phyloP scores from a whole-genome alignment of 2,329 filamentous ascomycete species.

The Aureobasidium mangrovei region DNA sequence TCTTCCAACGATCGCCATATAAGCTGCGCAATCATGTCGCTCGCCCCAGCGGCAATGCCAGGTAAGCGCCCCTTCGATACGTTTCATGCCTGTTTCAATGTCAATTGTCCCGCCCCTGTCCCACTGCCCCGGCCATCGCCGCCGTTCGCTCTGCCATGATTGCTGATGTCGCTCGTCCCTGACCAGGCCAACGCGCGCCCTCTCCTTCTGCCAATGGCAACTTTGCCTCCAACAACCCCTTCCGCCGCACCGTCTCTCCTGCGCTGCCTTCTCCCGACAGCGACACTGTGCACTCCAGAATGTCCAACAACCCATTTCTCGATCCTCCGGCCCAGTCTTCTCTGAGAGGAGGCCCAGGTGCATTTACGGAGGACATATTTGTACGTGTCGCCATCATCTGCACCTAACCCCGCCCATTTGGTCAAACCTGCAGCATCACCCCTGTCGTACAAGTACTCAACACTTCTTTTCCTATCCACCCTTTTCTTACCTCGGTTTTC shows the following conservation, averaged over 20 bases:
- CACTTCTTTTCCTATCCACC: not conserved
- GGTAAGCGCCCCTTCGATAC: constrained; percentile 21
- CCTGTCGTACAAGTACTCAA: constrained; percentile 2
- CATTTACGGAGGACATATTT: constrained; percentile 62
- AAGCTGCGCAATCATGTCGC: constrained; percentile 27
- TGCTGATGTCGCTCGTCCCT: constrained; percentile 6
- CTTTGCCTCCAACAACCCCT: constrained; percentile 69
- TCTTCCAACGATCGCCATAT: constrained; percentile 1
- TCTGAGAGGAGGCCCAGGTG: constrained; percentile 9
- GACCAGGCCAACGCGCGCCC: constrained; percentile 28
- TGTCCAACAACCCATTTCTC: constrained; percentile 71
- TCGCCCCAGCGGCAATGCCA: constrained; percentile 35
- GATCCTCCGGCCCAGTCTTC: constrained; percentile 28
- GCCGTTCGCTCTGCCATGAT: not conserved
- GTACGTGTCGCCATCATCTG: constrained; percentile 47
- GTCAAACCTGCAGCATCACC: not conserved
- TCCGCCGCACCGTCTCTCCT: constrained; percentile 58
- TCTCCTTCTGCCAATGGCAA: constrained; percentile 51
- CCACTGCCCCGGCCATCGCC: not conserved
- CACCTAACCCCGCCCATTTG: constrained; percentile 7
- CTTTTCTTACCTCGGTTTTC: too few relatives aligned
- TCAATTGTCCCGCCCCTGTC: not conserved
- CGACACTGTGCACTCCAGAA: constrained; percentile 18
- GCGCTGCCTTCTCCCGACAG: constrained; percentile 27
- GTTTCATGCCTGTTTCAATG: constrained; percentile 14